Evolutionary conservation across 768 basidiomycete species (phyloP).

Genomic region (Gyrodon lividus): DNA sequence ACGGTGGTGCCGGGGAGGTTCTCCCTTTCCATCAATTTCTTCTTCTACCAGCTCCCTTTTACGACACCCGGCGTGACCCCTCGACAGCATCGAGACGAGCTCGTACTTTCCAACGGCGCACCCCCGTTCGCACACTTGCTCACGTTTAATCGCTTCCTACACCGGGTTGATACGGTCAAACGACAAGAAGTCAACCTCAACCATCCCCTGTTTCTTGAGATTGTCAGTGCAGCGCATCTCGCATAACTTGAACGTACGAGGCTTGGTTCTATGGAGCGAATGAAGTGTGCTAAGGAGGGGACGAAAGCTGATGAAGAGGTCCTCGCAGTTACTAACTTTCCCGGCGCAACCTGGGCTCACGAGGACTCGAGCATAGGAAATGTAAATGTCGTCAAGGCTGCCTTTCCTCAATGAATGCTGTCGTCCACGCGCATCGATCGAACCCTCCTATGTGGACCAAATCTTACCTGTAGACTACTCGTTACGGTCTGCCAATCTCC

Average conservation of each 20-base stretch:
- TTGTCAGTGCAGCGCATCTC: slow-evolving; percentile 21
- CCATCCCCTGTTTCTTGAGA: slow-evolving; percentile 49
- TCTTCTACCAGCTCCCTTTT: slow-evolving; percentile 43
- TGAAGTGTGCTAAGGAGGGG: slow-evolving; percentile 11
- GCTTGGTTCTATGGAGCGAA: slow-evolving; percentile 20
- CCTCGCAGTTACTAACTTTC: slow-evolving; percentile 6
- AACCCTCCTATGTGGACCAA: slow-evolving; percentile 32
- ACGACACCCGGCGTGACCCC: slow-evolving; percentile 38
- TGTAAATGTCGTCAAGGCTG: slow-evolving; percentile 5
- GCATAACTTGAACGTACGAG: slow-evolving; percentile 1
- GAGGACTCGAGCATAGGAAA: slow-evolving; percentile 31
- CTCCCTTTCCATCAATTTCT: slow-evolving; percentile 43
- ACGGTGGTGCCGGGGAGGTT: slow-evolving; percentile 48
- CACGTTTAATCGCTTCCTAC: slow-evolving; percentile 45
- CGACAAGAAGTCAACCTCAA: slow-evolving; percentile 33
- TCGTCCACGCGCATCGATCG: slow-evolving; percentile 22
- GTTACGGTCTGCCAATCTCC: slow-evolving; percentile 18
- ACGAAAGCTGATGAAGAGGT: neutral
- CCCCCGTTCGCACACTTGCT: slow-evolving; percentile 44
- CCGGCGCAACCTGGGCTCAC: slow-evolving; percentile 10
- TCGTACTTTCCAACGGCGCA: slow-evolving; percentile 11
- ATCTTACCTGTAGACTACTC: slow-evolving; percentile 39
- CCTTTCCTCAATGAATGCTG: neutral
- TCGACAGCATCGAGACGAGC: neutral
- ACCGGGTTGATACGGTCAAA: slow-evolving; percentile 40